A percentile compares a stretch with the other conserved stretches of the same genome.
These are phyloP conservation scores for Piper betle DNA, from an alignment of 164 flowering plant genomes.

Conservation along the genomic window DNA sequence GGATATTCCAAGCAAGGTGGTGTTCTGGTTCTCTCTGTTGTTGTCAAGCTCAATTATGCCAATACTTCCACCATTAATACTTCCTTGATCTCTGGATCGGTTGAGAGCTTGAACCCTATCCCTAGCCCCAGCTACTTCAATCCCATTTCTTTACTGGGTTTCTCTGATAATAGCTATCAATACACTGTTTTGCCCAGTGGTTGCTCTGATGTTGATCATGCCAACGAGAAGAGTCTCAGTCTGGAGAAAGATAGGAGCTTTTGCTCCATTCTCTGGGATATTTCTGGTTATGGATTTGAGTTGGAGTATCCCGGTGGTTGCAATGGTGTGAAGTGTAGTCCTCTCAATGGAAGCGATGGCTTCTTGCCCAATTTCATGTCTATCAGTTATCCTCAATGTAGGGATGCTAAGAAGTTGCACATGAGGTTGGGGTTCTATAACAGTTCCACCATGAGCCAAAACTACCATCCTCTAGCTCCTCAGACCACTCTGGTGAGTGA, in stretches of 20 bases:
- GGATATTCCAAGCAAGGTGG: conserved; percentile 19
- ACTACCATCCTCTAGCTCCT: conserved; percentile 14
- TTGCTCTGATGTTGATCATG: conserved; percentile 3
- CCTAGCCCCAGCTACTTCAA: conserved; percentile 18
- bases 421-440: conserved; percentile 19
- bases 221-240: conserved; percentile 7
- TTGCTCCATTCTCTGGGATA: conserved; percentile 10
- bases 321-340: conserved; percentile 22
- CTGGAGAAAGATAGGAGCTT: conserved; percentile 5
- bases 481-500: conserved; percentile 36
- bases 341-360: conserved; percentile 11
- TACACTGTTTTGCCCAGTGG: conserved; percentile 18
- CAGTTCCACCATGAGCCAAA: conserved; percentile 6
- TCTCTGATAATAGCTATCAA: conserved; percentile 18
- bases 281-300: conserved; percentile 1
- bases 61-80: conserved; percentile 17
- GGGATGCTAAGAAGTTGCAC: conserved; percentile 12
- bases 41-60: conserved; percentile 32
- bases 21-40: conserved; percentile 16
- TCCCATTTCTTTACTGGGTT: conserved; percentile 22
- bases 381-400: conserved; percentile 21
- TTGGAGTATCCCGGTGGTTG: conserved; percentile 29
- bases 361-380: conserved; percentile 27
- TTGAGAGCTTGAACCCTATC: conserved; percentile 23
- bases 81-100: conserved; percentile 31